Evolutionary conservation across 202 grass and related monocot species (phyloP).

Genomic region (Hordeum pubiflorum): DNA sequence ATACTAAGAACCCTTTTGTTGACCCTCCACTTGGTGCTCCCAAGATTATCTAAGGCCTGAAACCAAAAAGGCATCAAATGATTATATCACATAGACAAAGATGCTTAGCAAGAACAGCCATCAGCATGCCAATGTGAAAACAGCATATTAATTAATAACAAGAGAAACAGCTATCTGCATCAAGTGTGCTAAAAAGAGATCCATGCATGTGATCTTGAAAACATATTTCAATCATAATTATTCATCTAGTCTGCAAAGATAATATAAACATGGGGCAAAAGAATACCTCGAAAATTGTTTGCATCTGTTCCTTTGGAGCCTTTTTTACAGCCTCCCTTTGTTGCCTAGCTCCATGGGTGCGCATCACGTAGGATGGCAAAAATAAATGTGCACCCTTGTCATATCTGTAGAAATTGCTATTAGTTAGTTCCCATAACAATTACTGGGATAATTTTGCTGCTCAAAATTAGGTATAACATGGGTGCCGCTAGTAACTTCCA

Average conservation of each 20-base stretch:
- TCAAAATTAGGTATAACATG: neutral
- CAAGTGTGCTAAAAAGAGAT: neutral
- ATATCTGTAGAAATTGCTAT: conserved; percentile 50
- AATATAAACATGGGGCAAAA: conserved; percentile 4
- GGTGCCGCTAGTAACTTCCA: neutral
- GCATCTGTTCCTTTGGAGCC: conserved; percentile 64
- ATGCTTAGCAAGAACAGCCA: conserved; percentile 16
- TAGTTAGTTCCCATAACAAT: neutral
- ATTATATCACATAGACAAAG: neutral
- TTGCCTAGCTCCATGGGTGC: conserved; percentile 82
- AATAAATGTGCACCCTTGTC: conserved; percentile 87
- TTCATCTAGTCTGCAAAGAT: conserved; percentile 8
- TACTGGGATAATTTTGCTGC: neutral
- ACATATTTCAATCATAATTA: neutral
- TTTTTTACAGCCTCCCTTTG: conserved; percentile 79
- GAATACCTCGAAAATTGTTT: conserved; percentile 64
- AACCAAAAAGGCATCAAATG: conserved; percentile 15
- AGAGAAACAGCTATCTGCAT: neutral
- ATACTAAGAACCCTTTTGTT: conserved; percentile 90
- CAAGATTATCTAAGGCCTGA: conserved; percentile 93
- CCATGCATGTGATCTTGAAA: conserved; percentile 3
- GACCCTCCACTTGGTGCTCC: conserved; percentile 83
- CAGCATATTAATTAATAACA: neutral
- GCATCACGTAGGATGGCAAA: conserved; percentile 88
- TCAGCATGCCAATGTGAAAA: conserved; percentile 4